These are phyloP conservation scores for Beauveria medogensis DNA, from an alignment of 2,329 filamentous ascomycete species.

Conservation along the genomic window DNA sequence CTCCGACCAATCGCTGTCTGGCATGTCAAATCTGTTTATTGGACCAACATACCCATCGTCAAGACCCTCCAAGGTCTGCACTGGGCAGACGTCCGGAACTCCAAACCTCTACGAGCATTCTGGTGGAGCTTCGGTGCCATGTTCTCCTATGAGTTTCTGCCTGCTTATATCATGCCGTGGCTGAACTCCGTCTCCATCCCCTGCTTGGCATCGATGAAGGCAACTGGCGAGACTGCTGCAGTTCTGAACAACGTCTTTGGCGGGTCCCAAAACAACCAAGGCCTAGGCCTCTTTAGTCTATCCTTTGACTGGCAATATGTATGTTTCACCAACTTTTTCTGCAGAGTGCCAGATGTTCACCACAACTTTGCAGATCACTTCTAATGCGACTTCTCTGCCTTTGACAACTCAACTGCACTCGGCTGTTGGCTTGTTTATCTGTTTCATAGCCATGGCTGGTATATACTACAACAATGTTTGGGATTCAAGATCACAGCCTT, in stretches of 20 bases:
- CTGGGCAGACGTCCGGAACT: slow-evolving; percentile 41
- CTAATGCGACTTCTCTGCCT: slow-evolving; percentile 43
- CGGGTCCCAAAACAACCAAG: slow-evolving; percentile 43
- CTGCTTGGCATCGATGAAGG: slow-evolving; percentile 44
- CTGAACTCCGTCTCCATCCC: slow-evolving; percentile 47
- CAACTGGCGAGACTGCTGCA: slow-evolving; percentile 35
- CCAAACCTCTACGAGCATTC: slow-evolving; percentile 43
- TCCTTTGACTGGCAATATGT: slow-evolving; percentile 49
- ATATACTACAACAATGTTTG: slow-evolving; percentile 45
- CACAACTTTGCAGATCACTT: slow-evolving; percentile 37
- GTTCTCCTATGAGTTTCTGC: slow-evolving; percentile 44
- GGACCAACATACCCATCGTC: slow-evolving; percentile 43
- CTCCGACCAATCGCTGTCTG: slow-evolving; percentile 47
- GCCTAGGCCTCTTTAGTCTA: slow-evolving; percentile 39
- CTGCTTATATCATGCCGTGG: slow-evolving; percentile 48
- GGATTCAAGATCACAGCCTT: slow-evolving; percentile 37
- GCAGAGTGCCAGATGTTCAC: neutral
- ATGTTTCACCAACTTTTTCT: slow-evolving; percentile 21
- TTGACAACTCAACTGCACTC: slow-evolving; percentile 41
- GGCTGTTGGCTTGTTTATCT: slow-evolving; percentile 37
- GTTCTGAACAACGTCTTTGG: slow-evolving; percentile 42
- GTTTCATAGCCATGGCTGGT: slow-evolving; percentile 40
- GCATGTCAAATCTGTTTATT: slow-evolving; percentile 49
- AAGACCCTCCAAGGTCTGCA: slow-evolving; percentile 47
- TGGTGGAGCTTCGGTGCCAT: slow-evolving; percentile 43